A percentile compares a stretch with the other conserved stretches of the same genome.
Conservation (phyloP, 805 yeast species). For the Candida argentea region DNA sequence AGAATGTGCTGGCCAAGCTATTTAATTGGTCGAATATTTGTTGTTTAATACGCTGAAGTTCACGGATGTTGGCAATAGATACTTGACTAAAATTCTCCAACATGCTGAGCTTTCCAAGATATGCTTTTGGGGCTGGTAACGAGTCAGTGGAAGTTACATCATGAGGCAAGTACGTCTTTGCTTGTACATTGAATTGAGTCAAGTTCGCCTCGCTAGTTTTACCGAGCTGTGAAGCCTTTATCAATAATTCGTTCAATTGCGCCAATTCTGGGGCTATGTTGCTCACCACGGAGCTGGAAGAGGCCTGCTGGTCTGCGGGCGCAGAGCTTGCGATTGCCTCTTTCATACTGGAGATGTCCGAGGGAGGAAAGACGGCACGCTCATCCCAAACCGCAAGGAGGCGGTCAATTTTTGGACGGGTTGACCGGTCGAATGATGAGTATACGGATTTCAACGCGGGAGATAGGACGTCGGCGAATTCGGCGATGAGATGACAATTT, state of each 20-base stretch:
- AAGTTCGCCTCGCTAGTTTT: constrained; percentile 24
- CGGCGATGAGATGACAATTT: constrained; percentile 45
- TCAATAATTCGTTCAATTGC: constrained; percentile 20
- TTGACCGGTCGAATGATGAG: constrained; percentile 18
- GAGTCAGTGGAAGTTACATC: constrained; percentile 25
- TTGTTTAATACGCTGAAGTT: constrained; percentile 17
- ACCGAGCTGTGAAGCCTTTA: constrained; percentile 16
- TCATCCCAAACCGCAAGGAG: constrained; percentile 51
- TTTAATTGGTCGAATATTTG: constrained; percentile 19
- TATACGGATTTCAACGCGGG: constrained; percentile 24
- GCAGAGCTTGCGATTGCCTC: constrained; percentile 11
- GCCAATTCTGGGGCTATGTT: constrained; percentile 22
- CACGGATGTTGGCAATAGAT: constrained; percentile 21
- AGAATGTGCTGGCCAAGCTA: constrained; percentile 11
- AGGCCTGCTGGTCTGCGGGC: background rate
- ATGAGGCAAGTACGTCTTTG: constrained; percentile 25
- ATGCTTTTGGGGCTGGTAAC: constrained; percentile 28
- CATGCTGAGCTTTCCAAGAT: constrained; percentile 27
- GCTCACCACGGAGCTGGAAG: background rate
- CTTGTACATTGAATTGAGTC: constrained; percentile 28
- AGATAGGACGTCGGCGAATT: constrained; percentile 45
- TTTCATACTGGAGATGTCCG: constrained; percentile 19
- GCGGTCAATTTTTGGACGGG: constrained; percentile 39
- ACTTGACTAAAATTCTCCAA: constrained; percentile 28
- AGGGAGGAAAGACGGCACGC: constrained; percentile 31